Conservation (phyloP, 345 rosid species). For the Corchorus capsularis region DNA sequence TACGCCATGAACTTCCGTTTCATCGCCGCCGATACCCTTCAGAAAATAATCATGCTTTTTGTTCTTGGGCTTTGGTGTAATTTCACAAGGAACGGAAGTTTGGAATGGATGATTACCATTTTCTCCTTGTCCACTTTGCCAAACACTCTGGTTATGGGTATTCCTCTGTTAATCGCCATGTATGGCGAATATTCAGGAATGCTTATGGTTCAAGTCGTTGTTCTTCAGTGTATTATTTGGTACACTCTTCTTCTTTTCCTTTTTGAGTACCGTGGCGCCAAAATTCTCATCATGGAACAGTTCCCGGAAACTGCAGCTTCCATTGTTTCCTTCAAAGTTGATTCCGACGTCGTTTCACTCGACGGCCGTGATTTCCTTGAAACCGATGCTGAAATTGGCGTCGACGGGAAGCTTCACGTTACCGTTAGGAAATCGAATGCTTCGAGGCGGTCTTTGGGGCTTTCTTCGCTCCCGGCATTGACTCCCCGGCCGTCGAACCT, state of each 20-base stretch:
- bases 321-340: conserved; percentile 88
- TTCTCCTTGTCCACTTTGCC: conserved; percentile 93
- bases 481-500: conserved; percentile 92
- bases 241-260: conserved; percentile 87
- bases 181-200: conserved; percentile 68
- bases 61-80: conserved; percentile 66
- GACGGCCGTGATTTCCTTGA: conserved; percentile 79
- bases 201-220: conserved; percentile 93
- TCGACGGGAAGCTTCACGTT: conserved; percentile 91
- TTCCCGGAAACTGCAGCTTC: conserved; percentile 93
- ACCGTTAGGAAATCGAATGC: conserved; percentile 87
- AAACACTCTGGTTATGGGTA: conserved; percentile 95
- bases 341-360: conserved; percentile 83
- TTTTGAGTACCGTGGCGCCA: conserved; percentile 92
- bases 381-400: conserved; percentile 82
- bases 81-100: conserved; percentile 56
- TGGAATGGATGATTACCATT: conserved; percentile 94
- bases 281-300: conserved; percentile 85
- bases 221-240: conserved; percentile 96
- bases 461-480: conserved; percentile 53
- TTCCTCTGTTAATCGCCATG: conserved; percentile 90
- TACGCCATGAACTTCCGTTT: conserved; percentile 83
- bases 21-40: conserved; percentile 92
- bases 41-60: conserved; percentile 70
- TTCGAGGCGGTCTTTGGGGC: conserved; percentile 64